A percentile compares a stretch with the other conserved stretches of the same genome.
Evolutionary conservation across 352 stramenopile genomes (phyloP).

Genomic region (Peronospora destructor): DNA sequence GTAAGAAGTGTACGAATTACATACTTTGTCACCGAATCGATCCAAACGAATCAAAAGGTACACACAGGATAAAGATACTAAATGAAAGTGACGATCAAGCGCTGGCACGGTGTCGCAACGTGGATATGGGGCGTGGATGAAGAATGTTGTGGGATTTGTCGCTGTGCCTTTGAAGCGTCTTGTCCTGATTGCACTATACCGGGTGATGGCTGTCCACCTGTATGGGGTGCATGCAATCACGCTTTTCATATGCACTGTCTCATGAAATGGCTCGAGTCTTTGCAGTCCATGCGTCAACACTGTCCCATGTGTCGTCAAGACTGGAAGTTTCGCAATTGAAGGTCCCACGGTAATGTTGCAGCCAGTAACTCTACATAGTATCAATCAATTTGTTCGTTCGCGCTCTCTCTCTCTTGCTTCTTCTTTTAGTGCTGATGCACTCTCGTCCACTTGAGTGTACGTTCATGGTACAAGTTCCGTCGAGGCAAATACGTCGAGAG

Average conservation of each 20-base stretch:
- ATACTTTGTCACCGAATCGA: not conserved
- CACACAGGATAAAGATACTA: slow-evolving; percentile 35
- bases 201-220: slow-evolving; percentile 80
- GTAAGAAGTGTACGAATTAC: not conserved
- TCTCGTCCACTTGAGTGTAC: slow-evolving; percentile 63
- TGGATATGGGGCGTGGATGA: slow-evolving; percentile 89
- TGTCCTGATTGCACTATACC: slow-evolving; percentile 74
- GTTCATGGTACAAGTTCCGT: slow-evolving; percentile 69
- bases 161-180: slow-evolving; percentile 76
- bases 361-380: slow-evolving; percentile 11
- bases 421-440: slow-evolving; percentile 50
- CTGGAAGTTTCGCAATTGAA: slow-evolving; percentile 77
- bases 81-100: slow-evolving; percentile 83
- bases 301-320: slow-evolving; percentile 87
- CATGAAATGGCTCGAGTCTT: slow-evolving; percentile 88
- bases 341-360: not conserved
- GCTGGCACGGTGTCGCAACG: slow-evolving; percentile 85
- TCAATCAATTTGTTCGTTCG: slow-evolving; percentile 8
- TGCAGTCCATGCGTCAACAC: slow-evolving; percentile 72
- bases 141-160: slow-evolving; percentile 87
- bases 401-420: not conserved
- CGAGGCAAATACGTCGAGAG: slow-evolving; percentile 55
- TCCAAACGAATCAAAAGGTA: slow-evolving; percentile 1
- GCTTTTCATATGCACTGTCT: slow-evolving; percentile 92
- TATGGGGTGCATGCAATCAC: slow-evolving; percentile 88